Conservation (phyloP, 2,329 filamentous ascomycete species). For the Colletotrichum graminicola region DNA sequence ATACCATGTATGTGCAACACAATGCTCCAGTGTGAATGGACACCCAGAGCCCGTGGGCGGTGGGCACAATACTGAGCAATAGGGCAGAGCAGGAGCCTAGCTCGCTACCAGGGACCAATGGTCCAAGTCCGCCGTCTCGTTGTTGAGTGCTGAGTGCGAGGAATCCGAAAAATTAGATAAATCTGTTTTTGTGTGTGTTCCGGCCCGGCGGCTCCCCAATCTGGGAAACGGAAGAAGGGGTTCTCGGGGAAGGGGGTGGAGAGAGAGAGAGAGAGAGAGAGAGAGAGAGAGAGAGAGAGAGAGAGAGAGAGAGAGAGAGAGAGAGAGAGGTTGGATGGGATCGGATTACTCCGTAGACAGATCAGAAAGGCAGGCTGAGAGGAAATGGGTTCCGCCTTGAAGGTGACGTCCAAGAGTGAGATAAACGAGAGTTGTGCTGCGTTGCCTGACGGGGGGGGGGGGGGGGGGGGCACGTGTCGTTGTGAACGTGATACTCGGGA, state of each 20-base stretch:
- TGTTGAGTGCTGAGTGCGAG: slow-evolving; percentile 11
- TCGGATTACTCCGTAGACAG: neutral
- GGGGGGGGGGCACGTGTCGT: too few species aligned
- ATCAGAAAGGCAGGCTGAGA: slow-evolving; percentile 3
- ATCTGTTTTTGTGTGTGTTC: slow-evolving; percentile 9
- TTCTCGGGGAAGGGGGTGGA: neutral
- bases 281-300: neutral
- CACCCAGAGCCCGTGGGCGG: slow-evolving; percentile 24
- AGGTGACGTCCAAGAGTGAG: slow-evolving; percentile 14
- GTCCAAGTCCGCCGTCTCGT: neutral
- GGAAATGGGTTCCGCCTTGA: slow-evolving; percentile 8
- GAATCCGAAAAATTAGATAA: slow-evolving; percentile 18
- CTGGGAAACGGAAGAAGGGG: neutral
- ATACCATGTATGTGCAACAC: neutral
- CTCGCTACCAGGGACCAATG: slow-evolving; percentile 23
- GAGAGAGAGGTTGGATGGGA: neutral
- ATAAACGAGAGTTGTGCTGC: slow-evolving; percentile 15
- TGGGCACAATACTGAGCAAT: slow-evolving; percentile 16
- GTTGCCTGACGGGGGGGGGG: neutral
- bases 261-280: neutral
- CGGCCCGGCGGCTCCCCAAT: slow-evolving; percentile 13
- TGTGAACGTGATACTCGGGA: too few species aligned
- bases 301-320: neutral
- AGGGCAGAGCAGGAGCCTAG: slow-evolving; percentile 9
- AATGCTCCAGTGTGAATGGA: slow-evolving; percentile 22